Evolutionary conservation across 768 basidiomycete genomes (phyloP), one percentile per base, ranked within the genome.

Genomic region (Lactarius trivialis): DNA sequence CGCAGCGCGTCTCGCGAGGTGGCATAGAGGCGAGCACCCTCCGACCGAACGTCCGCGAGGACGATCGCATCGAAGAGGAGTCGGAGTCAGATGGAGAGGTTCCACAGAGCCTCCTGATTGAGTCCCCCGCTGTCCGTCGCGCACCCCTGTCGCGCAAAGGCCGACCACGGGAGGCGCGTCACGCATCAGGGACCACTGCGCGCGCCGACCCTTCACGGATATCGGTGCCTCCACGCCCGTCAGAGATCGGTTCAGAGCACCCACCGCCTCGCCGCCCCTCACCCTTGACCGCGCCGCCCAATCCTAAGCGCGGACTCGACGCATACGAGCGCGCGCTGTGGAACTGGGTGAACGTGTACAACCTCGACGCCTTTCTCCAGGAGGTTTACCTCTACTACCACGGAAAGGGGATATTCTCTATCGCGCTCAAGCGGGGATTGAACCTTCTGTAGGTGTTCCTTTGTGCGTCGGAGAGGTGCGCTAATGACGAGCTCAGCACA

Each of bases 261-360:
- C 33, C 69, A 58, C 17, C 52, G 19, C 2, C 70, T 58, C 24
- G 55, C 66, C 24, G 55, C 66, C 65, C 66, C 24, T 68, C 70
- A 48, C 36, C 69, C 3, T 57, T 66, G 19, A 68, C 68, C 60
- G 69, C 60, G 12, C 69, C 55, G 48, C 69, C 74, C 21, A 83
- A 77, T 63, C 78, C 76, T 48, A 82, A 85, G 80, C 81, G 84
- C 55, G 88, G 91, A 9, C 72, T 93, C 50, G 89, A 93, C 69
- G 84, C 85, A 14, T 86, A 91, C 70, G 94, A 99, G 73, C 86
- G 85, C 61, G 97, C 97, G 1, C 74, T 98, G 53, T 99, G 97
- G 97, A 89, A 91, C 61, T 99, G 97, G 97, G 93, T 98, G 62
- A 99, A 99, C 71, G 93, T 98, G 14, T 93, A 93, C 71, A 98